These are phyloP conservation scores for Lentinula raphanica DNA, from an alignment of 768 basidiomycete genomes.

Conservation along the genomic window DNA sequence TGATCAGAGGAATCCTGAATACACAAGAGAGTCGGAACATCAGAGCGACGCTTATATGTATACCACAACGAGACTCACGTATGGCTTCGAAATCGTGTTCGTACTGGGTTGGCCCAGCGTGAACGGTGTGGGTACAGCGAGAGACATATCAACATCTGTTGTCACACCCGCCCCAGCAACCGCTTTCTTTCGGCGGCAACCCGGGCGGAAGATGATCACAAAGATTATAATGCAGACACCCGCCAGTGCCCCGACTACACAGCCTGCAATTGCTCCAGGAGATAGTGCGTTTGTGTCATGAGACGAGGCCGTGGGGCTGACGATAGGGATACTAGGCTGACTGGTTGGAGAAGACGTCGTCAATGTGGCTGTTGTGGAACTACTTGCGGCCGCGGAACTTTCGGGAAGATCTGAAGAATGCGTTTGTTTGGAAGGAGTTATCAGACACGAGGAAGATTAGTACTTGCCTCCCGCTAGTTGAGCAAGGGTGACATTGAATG, in stretches of 20 bases:
- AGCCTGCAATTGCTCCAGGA: not conserved
- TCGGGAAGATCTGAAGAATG: not conserved
- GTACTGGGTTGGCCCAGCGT: too few relatives aligned
- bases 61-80: not conserved
- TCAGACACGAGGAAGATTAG: not conserved
- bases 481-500: slow-evolving; percentile 2
- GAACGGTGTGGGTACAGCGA: not conserved
- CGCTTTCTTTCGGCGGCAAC: not conserved
- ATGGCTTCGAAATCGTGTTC: not conserved
- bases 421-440: not conserved
- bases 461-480: not conserved
- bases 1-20: not conserved
- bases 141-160: not conserved
- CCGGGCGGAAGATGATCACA: not conserved
- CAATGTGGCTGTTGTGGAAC: not conserved
- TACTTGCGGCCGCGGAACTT: not conserved
- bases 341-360: not conserved
- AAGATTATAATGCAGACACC: not conserved
- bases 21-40: not conserved
- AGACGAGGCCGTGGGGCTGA: not conserved
- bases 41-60: too few relatives aligned
- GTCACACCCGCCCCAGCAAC: not conserved
- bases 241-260: slow-evolving; percentile 4
- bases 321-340: not conserved
- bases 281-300: not conserved